These are phyloP conservation scores for Glomus cerebriforme DNA, from an alignment of 192 early-diverging fungal species.

Conservation along the genomic window DNA sequence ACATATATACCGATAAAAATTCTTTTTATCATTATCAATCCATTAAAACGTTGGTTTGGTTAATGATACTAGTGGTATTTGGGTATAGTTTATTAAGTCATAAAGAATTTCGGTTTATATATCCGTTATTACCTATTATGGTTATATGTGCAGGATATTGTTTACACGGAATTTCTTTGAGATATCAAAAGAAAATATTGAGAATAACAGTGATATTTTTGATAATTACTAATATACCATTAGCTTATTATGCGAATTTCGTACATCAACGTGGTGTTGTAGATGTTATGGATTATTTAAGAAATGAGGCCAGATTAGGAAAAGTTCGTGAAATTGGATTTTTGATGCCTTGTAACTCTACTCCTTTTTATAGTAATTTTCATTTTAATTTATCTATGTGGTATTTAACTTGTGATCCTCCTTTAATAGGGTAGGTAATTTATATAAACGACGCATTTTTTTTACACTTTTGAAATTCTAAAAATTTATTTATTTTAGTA, in stretches of 20 bases:
- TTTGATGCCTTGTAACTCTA: slow-evolving; percentile 97
- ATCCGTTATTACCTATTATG: slow-evolving; percentile 76
- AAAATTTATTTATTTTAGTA: slow-evolving; percentile 2
- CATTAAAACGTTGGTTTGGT: slow-evolving; percentile 33
- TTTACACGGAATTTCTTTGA: slow-evolving; percentile 32
- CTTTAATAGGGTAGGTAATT: slow-evolving; percentile 52
- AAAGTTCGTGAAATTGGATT: slow-evolving; percentile 59
- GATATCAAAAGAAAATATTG: slow-evolving; percentile 11
- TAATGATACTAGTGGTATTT: slow-evolving; percentile 52
- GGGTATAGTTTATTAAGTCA: slow-evolving; percentile 82
- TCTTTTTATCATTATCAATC: slow-evolving; percentile 21
- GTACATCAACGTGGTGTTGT: slow-evolving; percentile 94
- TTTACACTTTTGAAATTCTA: slow-evolving; percentile 13
- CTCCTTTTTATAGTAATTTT: slow-evolving; percentile 87
- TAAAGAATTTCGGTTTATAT: slow-evolving; percentile 97
- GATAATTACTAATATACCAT: slow-evolving; percentile 64
- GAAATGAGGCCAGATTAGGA: slow-evolving; percentile 43
- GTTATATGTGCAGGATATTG: slow-evolving; percentile 49
- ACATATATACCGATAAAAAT: slow-evolving; percentile 27
- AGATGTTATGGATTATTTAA: slow-evolving; percentile 79
- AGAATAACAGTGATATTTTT: slow-evolving; percentile 44
- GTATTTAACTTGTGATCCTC: slow-evolving; percentile 93
- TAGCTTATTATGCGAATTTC: slow-evolving; percentile 69
- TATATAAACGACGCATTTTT: not conserved
- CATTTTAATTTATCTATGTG: slow-evolving; percentile 71